Base-by-base conservation (phyloP, 352 stramenopile genomes). In the Pythium sukuiense region DNA sequence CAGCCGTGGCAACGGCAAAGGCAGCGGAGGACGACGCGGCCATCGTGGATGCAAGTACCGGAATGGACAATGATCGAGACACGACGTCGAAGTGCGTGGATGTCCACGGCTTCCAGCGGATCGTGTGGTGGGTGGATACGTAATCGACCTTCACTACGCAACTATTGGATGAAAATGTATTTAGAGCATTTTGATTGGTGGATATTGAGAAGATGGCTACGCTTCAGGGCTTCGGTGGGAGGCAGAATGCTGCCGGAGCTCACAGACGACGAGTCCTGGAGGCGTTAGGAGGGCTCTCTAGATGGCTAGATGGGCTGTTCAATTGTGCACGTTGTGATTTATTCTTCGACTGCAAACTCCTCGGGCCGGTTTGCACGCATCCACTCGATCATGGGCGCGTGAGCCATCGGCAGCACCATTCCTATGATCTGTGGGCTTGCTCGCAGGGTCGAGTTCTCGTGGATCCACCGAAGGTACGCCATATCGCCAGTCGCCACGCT, bases 351-450 rank as follows among this genome's bases (percentile, higher is more conserved):
- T 5, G 26, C 39, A n/a, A 59, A 59, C 43, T 67, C 61, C 1
- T 45, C 54, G 6, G 61, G 61, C 2, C 61, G 26, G 27, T 67
- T 32, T 45, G 41, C 33, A 45, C 62, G 62, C 54, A 69, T 62
- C 62, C 62, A 69, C 33, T 45, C n/a, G 62, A 69, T 27, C 54
- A 69, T 69, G 24, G 56, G 54, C 26, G 62, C 20, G 55, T 69
- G 62, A 8, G 46, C 55, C 54, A 69, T 61, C 7, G 62, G 62
- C n/a, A 69, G 32, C 14, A 69, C 62, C 18, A 62, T 46, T 32
- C 43, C 18, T 6, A 69, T 30, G 33, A 69, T 48, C 6, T 56
- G 45, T 27, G 62, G 55, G 54, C 48, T 63, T 32, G 61, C 55
- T 6, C 55, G 54, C 14, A 63, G 39, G 2, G 5, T 32, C 8